Evolutionary conservation across 2,329 filamentous ascomycete species (phyloP), one percentile per base, ranked within the genome.

Genomic region (Capronia americana): DNA sequence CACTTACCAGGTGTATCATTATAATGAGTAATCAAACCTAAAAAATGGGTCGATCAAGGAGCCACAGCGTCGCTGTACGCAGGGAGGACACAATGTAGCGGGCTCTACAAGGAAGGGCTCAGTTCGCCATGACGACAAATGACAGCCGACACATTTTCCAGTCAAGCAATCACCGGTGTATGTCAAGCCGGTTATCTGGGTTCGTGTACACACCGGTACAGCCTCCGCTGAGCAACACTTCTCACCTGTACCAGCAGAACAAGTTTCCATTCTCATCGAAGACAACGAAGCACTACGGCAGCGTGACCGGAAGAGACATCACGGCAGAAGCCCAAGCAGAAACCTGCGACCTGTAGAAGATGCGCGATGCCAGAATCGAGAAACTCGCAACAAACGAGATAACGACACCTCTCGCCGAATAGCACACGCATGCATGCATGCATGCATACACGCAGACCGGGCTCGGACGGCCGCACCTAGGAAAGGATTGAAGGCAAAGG

Each of bases 1-100:
- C 26, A 11, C 17, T 48, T 12, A 26, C 38, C 56, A 71, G 69
- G 69, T 71, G 61, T 71, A 73, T 68, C 71, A 70, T 61, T 70
- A 72, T 68, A 71, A 73, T 65, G 70, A 73, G 67, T 71, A 56
- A 44, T 26, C 24, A 54, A 23, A 23, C 32, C 46, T n/a, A 8
- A 48, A 8, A 48, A 48, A 41, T 54, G 48, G 51, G 12, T 20
- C 28, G 23, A 28, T 26, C 5, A 5, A 26, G 17, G 8, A 26
- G 23, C 1, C n/a, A 26, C 4, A 26, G 48, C 48, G 2, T 14
- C 7, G 48, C 48, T 51, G 20, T 26, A 17, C 24, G 20, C 48
- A 7, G 23, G 4, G 48, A 17, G 20, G 48, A 51, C 20, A 14
- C 4, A 28, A 51, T 26, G 44, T 14, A 11, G 48, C 48, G 23